Evolutionary conservation across 106 monocot genomes (phyloP), one percentile per base, ranked within the genome.

Genomic region (Chionographis japonica): DNA sequence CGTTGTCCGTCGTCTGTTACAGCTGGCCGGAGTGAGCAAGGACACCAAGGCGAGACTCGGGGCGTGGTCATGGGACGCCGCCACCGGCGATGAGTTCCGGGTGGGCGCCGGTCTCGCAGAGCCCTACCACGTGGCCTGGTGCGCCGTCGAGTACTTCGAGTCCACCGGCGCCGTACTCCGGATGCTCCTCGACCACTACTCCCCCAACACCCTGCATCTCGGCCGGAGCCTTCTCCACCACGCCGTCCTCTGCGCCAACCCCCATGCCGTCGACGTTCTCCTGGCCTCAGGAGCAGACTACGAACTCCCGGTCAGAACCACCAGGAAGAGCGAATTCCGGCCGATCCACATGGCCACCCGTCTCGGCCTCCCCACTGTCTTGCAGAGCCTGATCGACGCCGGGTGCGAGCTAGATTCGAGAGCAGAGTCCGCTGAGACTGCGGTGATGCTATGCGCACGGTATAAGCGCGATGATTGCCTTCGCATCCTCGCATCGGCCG

Each of bases 1-100:
- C 9, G 79, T 84, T 4, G 95, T 91, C 40, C 73, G 75, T 9
- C 79, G 62, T 2, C 58, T 95, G 19, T 64, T 95, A 52, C 79
- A 85, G 93, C 86, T 88, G 68, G 68, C 72, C 8, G 77, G 77
- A 4, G 77, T 60, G 3, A 56, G 55, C 4, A 68, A 20, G 52
- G 68, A 82, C 37, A 40, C 37, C 4, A 62, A 77, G 63, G 72
- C 73, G n/a, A 54, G 68, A 3, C 56, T 82, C 20, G 77, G 81
- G 7, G 68, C 77, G 12, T 82, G 81, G 81, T 82, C 81, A 53
- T 82, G 76, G 81, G 81, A 82, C 58, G 56, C 61, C 12, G 40
- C 37, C 46, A 77, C 77, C 9, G 81, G 81, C 4, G 76, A 82
- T 46, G 81, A 82, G 53, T 17, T 69, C 58, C 76, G 81, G 27